phyloP scores from a whole-genome alignment of 352 stramenopile genomes.

The Peronospora destructor region DNA sequence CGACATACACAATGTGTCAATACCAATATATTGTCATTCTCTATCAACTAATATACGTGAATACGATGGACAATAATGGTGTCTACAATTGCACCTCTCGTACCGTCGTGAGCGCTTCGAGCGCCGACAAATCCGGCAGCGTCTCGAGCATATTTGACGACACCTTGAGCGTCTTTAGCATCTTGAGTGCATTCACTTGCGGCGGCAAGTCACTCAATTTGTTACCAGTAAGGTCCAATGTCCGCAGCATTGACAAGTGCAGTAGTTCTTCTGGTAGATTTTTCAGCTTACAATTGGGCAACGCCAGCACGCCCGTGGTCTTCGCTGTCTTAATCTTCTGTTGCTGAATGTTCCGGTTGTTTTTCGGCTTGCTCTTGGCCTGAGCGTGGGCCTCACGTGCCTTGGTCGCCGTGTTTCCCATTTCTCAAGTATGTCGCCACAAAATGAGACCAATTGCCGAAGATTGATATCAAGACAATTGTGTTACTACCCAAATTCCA shows the following conservation, averaged over 20 bases:
- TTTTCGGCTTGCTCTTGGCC: conserved; percentile 80
- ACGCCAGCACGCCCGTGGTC: conserved; percentile 57
- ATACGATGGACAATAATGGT: no score
- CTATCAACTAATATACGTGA: no score
- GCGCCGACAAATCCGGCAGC: conserved; percentile 58
- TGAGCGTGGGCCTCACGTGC: conserved; percentile 56
- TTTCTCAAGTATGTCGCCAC: no score
- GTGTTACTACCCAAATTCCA: neutral
- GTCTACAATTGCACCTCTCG: neutral
- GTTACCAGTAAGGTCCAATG: conserved; percentile 70
- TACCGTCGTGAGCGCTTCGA: conserved; percentile 68
- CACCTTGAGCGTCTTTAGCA: conserved; percentile 73
- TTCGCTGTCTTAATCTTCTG: conserved; percentile 67
- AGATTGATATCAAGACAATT: neutral
- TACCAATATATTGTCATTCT: no score
- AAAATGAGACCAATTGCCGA: no score
- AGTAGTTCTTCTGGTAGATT: conserved; percentile 55
- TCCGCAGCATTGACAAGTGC: conserved; percentile 45
- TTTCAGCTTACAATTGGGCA: conserved; percentile 72
- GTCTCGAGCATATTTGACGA: conserved; percentile 45
- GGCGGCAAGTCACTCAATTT: conserved; percentile 44
- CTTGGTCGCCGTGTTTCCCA: conserved; percentile 66
- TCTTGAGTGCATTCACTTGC: conserved; percentile 30
- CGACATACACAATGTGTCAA: no score
- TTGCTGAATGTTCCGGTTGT: conserved; percentile 58